phyloP scores from a whole-genome alignment of 2,329 filamentous ascomycete species.

The Diaporthe ampelina region DNA sequence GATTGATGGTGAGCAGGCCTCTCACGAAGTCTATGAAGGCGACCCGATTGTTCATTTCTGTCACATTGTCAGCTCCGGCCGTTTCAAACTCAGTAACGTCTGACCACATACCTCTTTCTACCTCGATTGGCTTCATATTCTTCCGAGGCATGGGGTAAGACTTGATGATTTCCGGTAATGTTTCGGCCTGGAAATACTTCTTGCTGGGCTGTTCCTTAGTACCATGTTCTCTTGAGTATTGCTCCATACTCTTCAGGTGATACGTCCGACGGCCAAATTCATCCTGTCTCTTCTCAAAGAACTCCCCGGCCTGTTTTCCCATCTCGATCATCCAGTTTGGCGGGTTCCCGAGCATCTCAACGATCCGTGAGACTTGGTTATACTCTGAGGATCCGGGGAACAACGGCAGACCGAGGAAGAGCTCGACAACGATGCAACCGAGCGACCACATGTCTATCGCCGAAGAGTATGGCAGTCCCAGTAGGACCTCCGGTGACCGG shows the following conservation, averaged over 20 bases:
- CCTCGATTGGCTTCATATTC: slow-evolving; percentile 98
- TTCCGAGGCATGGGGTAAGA: slow-evolving; percentile 98
- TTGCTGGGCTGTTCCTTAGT: slow-evolving; percentile 99
- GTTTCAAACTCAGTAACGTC: slow-evolving; percentile 26
- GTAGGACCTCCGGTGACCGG: slow-evolving; percentile 92
- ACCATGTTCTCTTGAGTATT: slow-evolving; percentile 94
- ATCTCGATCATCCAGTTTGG: slow-evolving; percentile 99
- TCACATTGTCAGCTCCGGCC: slow-evolving; percentile 43
- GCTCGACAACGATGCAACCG: slow-evolving; percentile 96
- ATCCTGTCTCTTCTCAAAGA: slow-evolving; percentile 93
- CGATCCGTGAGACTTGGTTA: slow-evolving; percentile 96
- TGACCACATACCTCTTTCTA: slow-evolving; percentile 84
- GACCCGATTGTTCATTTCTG: slow-evolving; percentile 98
- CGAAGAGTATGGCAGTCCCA: slow-evolving; percentile 97
- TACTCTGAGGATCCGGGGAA: slow-evolving; percentile 99
- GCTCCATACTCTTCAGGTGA: slow-evolving; percentile 95
- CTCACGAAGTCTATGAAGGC: slow-evolving; percentile 99
- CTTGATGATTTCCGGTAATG: slow-evolving; percentile 96
- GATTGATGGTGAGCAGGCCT: slow-evolving; percentile 93
- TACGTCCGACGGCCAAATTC: slow-evolving; percentile 94
- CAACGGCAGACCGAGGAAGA: slow-evolving; percentile 93
- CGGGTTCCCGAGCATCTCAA: slow-evolving; percentile 97
- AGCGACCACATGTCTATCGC: slow-evolving; percentile 99
- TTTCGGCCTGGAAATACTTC: slow-evolving; percentile 97
- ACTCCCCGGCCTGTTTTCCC: slow-evolving; percentile 97